These are phyloP conservation scores for Metschnikowia lunata DNA, from an alignment of 805 yeast species.

Conservation along the genomic window DNA sequence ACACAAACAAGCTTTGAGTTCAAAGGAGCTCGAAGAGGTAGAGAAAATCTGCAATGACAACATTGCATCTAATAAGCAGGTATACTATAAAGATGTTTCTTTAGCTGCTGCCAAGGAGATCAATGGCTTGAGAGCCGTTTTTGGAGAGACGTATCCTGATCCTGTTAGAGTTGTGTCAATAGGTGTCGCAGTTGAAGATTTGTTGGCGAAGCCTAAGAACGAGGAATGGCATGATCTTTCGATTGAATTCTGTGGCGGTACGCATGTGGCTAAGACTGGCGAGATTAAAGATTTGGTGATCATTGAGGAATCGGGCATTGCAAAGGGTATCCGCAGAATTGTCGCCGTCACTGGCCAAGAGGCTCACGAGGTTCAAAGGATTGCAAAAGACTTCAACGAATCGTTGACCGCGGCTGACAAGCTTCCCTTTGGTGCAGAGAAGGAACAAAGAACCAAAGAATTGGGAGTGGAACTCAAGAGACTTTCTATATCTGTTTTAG, in stretches of 20 bases:
- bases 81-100: slow-evolving; percentile 79
- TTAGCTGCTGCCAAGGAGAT: slow-evolving; percentile 70
- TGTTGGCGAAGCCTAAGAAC: slow-evolving; percentile 66
- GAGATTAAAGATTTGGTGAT: slow-evolving; percentile 89
- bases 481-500: slow-evolving; percentile 73
- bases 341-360: slow-evolving; percentile 93
- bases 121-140: slow-evolving; percentile 90
- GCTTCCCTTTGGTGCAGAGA: slow-evolving; percentile 66
- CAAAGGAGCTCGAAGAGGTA: slow-evolving; percentile 67
- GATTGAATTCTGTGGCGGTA: slow-evolving; percentile 98
- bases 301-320: slow-evolving; percentile 94
- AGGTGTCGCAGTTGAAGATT: slow-evolving; percentile 83
- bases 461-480: slow-evolving; percentile 80
- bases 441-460: slow-evolving; percentile 81
- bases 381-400: slow-evolving; percentile 67
- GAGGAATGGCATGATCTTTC: slow-evolving; percentile 74
- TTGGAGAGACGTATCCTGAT: slow-evolving; percentile 98
- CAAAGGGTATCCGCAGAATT: slow-evolving; percentile 97
- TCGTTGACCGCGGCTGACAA: slow-evolving; percentile 56
- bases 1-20: slow-evolving; percentile 77
- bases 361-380: slow-evolving; percentile 84
- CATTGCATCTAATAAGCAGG: slow-evolving; percentile 66
- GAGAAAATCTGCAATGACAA: slow-evolving; percentile 70
- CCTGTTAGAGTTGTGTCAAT: slow-evolving; percentile 97
- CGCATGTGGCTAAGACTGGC: slow-evolving; percentile 88